Percentiles rank a stretch among this genome's conserved stretches.
phyloP scores from a whole-genome alignment of 176 grass and related monocot species.

The Hsuehochloa calcarea region DNA sequence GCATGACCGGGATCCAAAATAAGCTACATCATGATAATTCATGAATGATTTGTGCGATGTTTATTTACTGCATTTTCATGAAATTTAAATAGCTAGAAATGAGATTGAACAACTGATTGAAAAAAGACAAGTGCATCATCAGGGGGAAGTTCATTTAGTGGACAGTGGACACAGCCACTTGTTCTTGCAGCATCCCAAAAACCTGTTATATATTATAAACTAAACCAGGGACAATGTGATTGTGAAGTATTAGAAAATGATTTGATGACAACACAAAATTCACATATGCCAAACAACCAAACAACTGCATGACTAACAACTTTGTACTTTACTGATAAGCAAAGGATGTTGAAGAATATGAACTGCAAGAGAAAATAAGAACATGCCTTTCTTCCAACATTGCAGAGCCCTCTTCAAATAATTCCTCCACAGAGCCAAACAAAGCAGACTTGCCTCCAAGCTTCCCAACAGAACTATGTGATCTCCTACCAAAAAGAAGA shows the following conservation, averaged over 20 bases:
- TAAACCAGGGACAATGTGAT: not conserved
- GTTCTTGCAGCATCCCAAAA: not conserved
- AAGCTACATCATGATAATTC: not conserved
- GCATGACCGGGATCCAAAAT: not conserved
- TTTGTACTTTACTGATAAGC: not conserved
- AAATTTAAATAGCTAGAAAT: not conserved
- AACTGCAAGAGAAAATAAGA: slow-evolving; percentile 12
- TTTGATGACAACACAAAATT: not conserved
- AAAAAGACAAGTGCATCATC: not conserved
- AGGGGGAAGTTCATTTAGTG: not conserved
- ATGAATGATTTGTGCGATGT: too few relatives aligned
- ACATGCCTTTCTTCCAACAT: slow-evolving; percentile 88
- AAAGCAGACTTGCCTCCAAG: slow-evolving; percentile 49
- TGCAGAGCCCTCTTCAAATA: slow-evolving; percentile 96
- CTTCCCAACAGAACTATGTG: slow-evolving; percentile 60
- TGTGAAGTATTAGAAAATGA: not conserved
- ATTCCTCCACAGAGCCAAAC: slow-evolving; percentile 73
- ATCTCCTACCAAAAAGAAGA: slow-evolving; percentile 70
- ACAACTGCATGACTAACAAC: not conserved
- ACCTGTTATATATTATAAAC: not conserved
- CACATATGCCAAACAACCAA: not conserved
- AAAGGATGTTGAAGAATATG: not conserved
- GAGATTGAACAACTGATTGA: not conserved
- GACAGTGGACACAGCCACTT: not conserved
- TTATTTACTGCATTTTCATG: not conserved